Conservation (phyloP, 1,284 basidiomycete genomes). For the Puccinia coronata region DNA sequence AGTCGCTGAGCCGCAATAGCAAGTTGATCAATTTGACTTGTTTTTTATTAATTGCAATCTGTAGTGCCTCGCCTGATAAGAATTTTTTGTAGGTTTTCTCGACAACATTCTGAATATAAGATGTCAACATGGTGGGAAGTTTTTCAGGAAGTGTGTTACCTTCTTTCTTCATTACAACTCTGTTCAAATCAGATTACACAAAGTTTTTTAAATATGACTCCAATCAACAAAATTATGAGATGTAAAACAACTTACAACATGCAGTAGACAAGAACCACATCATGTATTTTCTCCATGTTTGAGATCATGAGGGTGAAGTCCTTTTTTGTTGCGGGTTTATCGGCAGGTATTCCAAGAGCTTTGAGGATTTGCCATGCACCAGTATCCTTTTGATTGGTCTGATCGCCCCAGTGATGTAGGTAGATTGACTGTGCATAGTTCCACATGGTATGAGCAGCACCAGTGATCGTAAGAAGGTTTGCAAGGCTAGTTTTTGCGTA, state of each 20-base stretch:
- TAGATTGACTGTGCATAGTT: neutral
- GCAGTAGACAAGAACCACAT: neutral
- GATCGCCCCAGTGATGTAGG: neutral
- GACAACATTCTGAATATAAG: no score
- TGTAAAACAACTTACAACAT: neutral
- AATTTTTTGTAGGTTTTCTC: no score
- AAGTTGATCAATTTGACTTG: slow-evolving; percentile 2
- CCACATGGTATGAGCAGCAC: neutral
- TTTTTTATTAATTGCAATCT: neutral
- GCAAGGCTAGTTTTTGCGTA: neutral
- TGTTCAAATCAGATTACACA: neutral
- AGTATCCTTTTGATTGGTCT: neutral
- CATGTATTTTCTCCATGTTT: neutral
- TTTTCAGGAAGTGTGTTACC: no score
- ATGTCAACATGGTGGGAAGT: no score
- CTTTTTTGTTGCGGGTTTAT: neutral
- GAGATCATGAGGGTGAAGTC: neutral
- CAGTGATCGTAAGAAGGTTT: neutral
- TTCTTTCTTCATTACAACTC: no score
- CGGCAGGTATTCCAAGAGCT: neutral
- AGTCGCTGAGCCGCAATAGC: neutral
- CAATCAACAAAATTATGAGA: neutral
- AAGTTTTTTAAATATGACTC: neutral
- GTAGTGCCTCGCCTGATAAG: neutral
- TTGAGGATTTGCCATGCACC: neutral